Conservation (phyloP, 192 early-diverging fungal genomes). For the Entomortierella beljakovae region DNA sequence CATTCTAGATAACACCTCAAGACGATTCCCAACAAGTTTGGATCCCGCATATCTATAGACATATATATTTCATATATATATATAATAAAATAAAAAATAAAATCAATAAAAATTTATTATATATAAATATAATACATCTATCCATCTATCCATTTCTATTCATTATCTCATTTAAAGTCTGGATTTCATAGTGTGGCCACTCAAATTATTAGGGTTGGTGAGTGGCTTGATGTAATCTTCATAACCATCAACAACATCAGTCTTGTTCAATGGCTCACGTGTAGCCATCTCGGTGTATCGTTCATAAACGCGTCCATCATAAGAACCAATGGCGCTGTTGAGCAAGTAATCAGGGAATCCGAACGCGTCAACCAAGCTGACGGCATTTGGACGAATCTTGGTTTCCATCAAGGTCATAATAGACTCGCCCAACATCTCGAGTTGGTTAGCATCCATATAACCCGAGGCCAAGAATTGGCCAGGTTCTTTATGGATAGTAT, state of each 20-base stretch:
- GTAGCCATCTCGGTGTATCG: conserved; percentile 51
- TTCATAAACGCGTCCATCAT: conserved; percentile 84
- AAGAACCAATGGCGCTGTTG: conserved; percentile 79
- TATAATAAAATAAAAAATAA: not conserved
- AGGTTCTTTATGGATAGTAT: conserved; percentile 76
- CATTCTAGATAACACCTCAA: conserved; percentile 10
- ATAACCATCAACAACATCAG: conserved; percentile 46
- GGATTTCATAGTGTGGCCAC: conserved; percentile 23
- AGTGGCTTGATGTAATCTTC: conserved; percentile 35
- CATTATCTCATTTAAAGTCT: conserved; percentile 8
- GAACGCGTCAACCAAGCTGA: conserved; percentile 86
- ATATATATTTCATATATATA: no score
- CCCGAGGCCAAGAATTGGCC: conserved; percentile 68
- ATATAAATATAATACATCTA: not conserved
- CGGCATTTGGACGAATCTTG: conserved; percentile 77
- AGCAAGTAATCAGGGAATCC: conserved; percentile 79
- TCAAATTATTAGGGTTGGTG: conserved; percentile 35
- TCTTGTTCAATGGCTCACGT: conserved; percentile 48
- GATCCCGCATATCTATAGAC: conserved; percentile 25
- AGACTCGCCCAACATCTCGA: conserved; percentile 55
- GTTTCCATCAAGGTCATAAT: conserved; percentile 64
- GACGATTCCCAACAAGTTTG: conserved; percentile 25
- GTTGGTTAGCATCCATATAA: conserved; percentile 62
- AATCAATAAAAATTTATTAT: no score
- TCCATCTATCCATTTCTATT: not conserved